phyloP scores from a whole-genome alignment of 2,329 filamentous ascomycete genomes.

The Fusarium sarcochroum region DNA sequence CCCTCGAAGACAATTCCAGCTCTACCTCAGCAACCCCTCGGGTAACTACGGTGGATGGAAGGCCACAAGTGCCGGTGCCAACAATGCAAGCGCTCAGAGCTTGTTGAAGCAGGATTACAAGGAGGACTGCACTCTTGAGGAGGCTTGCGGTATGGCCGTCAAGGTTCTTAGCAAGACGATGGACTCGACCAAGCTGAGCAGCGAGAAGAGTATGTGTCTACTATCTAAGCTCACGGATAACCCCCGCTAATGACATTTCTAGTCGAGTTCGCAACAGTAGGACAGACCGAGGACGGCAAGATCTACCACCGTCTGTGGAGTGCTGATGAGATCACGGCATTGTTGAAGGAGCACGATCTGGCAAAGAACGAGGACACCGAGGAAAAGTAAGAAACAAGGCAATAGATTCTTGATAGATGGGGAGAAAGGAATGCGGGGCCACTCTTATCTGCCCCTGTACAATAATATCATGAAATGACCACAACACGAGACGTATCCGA shows the following conservation, averaged over 20 bases:
- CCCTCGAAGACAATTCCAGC: conserved; percentile 94
- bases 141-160: conserved; percentile 96
- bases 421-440: conserved; percentile 41
- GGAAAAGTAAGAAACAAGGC: conserved; percentile 65
- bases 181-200: conserved; percentile 98
- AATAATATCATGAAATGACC: conserved; percentile 52
- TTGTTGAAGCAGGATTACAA: conserved; percentile 99
- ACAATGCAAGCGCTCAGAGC: conserved; percentile 97
- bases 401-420: conserved; percentile 51
- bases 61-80: conserved; percentile 96
- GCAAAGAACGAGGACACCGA: conserved; percentile 86
- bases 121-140: conserved; percentile 95
- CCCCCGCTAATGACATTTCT: conserved; percentile 37
- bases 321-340: conserved; percentile 93
- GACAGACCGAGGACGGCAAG: conserved; percentile 93
- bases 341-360: conserved; percentile 95
- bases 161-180: conserved; percentile 99
- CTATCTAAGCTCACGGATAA: background rate
- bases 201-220: conserved; percentile 88
- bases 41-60: conserved; percentile 99
- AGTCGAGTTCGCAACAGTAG: conserved; percentile 99
- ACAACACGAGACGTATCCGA: conserved; percentile 33
- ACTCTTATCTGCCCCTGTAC: conserved; percentile 48
- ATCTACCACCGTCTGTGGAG: conserved; percentile 99
- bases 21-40: conserved; percentile 98